Conservation (phyloP, 2,329 filamentous ascomycete genomes). For the Phoma sp. region DNA sequence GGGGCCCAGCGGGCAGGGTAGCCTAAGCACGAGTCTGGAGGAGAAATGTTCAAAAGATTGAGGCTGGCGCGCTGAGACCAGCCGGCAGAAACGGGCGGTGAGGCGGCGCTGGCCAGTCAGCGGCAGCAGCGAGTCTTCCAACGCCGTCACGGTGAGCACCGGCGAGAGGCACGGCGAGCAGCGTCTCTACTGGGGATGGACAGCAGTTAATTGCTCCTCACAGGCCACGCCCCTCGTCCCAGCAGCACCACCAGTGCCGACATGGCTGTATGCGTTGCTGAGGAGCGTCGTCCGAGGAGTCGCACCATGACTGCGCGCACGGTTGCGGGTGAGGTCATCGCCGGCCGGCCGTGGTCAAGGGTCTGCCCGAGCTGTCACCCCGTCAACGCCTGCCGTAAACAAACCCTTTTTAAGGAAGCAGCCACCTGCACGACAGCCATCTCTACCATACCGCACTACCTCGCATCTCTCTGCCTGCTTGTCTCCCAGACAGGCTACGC, state of each 20-base stretch:
- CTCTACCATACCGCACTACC: constrained; percentile 28
- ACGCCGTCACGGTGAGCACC: not conserved
- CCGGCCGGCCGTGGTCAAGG: constrained; percentile 20
- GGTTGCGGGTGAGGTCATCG: constrained; percentile 41
- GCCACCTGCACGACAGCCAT: constrained; percentile 31
- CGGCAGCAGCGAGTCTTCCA: constrained; percentile 14
- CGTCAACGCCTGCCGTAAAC: constrained; percentile 45
- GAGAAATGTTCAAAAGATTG: constrained; percentile 31
- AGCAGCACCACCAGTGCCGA: no score
- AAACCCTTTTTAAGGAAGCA: constrained; percentile 44
- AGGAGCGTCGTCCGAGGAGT: constrained; percentile 17
- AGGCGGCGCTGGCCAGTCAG: constrained; percentile 25
- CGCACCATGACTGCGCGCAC: constrained; percentile 15
- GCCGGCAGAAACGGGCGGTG: constrained; percentile 24
- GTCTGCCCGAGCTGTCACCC: constrained; percentile 32
- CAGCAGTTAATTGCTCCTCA: not conserved
- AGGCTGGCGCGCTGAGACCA: constrained; percentile 21
- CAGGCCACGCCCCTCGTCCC: not conserved
- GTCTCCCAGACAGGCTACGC: constrained; percentile 23
- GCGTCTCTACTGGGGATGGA: no score
- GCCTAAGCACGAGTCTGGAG: constrained; percentile 30
- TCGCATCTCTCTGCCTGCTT: constrained; percentile 25
- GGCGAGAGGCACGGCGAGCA: not conserved
- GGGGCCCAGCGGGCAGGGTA: constrained; percentile 27
- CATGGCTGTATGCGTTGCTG: constrained; percentile 13